Conservation (phyloP, 345 rosid species). For the Linum lewisii region DNA sequence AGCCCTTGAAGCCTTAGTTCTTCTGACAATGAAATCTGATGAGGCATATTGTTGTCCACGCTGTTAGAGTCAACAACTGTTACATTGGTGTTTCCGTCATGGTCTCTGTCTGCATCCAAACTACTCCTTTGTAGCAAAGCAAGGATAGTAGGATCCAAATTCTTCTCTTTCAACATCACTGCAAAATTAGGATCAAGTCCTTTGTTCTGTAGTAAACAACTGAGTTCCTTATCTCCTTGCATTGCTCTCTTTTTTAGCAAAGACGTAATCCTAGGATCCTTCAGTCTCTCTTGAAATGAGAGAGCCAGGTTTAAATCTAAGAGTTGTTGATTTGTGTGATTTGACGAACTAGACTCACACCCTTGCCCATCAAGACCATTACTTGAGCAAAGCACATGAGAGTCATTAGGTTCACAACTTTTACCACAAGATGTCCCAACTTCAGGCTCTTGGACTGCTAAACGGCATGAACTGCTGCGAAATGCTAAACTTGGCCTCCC, state of each 20-base stretch:
- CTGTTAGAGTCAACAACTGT: conserved; percentile 61
- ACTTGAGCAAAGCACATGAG: conserved; percentile 57
- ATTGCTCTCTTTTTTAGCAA: conserved; percentile 71
- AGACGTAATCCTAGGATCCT: conserved; percentile 80
- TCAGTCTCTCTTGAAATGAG: conserved; percentile 80
- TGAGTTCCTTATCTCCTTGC: conserved; percentile 76
- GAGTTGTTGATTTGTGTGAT: conserved; percentile 72
- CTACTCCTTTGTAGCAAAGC: conserved; percentile 98
- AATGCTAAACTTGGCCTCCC: conserved; percentile 88
- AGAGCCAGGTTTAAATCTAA: conserved; percentile 81
- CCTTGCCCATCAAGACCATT: conserved; percentile 93
- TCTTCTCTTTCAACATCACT: conserved; percentile 94
- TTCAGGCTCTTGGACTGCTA: conserved; percentile 80
- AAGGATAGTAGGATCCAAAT: conserved; percentile 88
- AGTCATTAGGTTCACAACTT: conserved; percentile 48
- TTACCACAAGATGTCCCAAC: conserved; percentile 59
- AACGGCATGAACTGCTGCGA: conserved; percentile 85
- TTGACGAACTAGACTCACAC: conserved; percentile 82
- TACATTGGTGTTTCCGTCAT: conserved; percentile 64
- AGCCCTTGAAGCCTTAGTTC: conserved; percentile 90
- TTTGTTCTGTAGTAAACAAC: conserved; percentile 84
- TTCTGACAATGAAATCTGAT: conserved; percentile 87
- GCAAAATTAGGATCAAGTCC: conserved; percentile 99
- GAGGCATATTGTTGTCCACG: conserved; percentile 69
- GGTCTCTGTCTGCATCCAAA: conserved; percentile 99